Evolutionary conservation across 78 protist genomes (phyloP).

Genomic region (Guillardia theta): DNA sequence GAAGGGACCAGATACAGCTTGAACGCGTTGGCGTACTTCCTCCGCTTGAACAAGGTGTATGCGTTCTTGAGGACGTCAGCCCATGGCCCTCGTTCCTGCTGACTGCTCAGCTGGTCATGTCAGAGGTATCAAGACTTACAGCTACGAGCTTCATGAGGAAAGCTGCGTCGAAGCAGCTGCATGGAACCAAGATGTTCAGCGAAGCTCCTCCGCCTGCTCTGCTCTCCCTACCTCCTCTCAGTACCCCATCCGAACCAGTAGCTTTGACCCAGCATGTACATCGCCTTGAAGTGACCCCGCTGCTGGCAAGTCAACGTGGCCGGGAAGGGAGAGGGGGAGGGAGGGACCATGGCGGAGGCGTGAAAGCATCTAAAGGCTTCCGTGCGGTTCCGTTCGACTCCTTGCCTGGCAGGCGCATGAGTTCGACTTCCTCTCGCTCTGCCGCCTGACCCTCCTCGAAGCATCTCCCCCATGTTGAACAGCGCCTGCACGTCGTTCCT

Average conservation of each 20-base stretch:
- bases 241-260: slow-evolving; percentile 1
- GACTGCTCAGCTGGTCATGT: too few species aligned
- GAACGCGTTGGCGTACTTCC: not conserved
- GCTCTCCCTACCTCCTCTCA: too few species aligned
- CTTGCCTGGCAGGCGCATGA: not conserved
- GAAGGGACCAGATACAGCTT: not conserved
- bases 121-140: too few species aligned
- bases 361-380: not conserved
- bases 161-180: not conserved
- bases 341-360: not conserved
- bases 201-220: too few species aligned
- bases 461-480: slow-evolving; percentile 1
- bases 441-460: not conserved
- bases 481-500: not conserved
- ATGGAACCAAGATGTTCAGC: too few species aligned
- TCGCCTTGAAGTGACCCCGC: not conserved
- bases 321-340: not conserved
- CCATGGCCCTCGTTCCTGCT: not conserved
- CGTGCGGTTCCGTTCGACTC: not conserved
- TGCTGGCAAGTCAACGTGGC: not conserved
- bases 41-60: not conserved
- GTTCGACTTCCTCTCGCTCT: not conserved
- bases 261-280: not conserved
- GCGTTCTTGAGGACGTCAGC: not conserved
- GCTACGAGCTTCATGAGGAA: not conserved